phyloP scores from a whole-genome alignment of 1,284 basidiomycete species.

The Papiliotrema fonsecae region DNA sequence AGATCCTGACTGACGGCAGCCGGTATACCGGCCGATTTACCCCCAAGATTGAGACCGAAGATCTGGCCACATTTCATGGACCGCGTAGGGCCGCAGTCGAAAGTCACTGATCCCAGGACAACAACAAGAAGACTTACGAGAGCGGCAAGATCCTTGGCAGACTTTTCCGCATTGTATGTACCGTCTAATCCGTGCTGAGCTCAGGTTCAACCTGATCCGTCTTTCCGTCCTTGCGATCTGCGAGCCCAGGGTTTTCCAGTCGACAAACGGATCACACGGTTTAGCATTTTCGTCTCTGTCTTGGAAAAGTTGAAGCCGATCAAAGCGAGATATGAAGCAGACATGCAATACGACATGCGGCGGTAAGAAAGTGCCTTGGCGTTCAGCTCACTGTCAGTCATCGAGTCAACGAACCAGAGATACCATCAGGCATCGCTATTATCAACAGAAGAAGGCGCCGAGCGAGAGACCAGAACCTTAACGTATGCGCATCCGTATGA shows the following conservation, averaged over 20 bases:
- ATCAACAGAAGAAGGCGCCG: constrained; percentile 33
- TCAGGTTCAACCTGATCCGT: constrained; percentile 31
- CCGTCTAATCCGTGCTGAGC: background rate
- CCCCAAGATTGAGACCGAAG: constrained; percentile 21
- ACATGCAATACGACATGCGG: constrained; percentile 34
- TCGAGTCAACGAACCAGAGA: constrained; percentile 34
- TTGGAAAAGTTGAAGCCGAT: constrained; percentile 27
- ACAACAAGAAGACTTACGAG: constrained; percentile 20
- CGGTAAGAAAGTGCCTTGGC: constrained; percentile 9
- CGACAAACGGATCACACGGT: constrained; percentile 20
- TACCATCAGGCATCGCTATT: constrained; percentile 34
- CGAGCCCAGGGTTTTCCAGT: constrained; percentile 17
- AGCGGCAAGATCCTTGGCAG: constrained; percentile 39
- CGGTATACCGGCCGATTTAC: constrained; percentile 37
- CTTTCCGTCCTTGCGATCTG: constrained; percentile 31
- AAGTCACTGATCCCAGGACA: constrained; percentile 14
- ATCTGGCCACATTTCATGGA: constrained; percentile 49
- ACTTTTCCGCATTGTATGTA: constrained; percentile 38
- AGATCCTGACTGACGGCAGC: constrained; percentile 17
- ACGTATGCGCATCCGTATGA: constrained; percentile 15
- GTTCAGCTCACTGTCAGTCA: constrained; percentile 15
- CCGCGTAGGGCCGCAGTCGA: constrained; percentile 20
- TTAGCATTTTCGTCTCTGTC: constrained; percentile 19
- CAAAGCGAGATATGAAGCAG: constrained; percentile 34
- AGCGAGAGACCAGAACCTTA: constrained; percentile 33